Evolutionary conservation across 108 stramenopile species (phyloP).

Genomic region (Schizochytrium sp.): DNA sequence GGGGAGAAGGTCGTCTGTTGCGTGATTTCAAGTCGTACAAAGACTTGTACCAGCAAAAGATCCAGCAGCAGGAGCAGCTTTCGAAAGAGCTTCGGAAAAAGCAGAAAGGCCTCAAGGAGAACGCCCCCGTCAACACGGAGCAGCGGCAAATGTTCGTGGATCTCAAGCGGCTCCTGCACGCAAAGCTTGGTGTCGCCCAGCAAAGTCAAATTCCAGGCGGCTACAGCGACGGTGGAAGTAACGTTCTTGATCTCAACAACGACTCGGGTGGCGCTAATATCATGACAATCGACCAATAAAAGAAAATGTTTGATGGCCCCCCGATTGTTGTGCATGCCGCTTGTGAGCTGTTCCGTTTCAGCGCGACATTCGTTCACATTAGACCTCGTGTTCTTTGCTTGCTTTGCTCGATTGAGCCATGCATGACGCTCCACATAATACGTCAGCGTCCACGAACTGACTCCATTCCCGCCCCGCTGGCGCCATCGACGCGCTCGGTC

Average conservation of each 20-base stretch:
- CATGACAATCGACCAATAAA: background rate
- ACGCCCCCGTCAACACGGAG: slow-evolving; percentile 26
- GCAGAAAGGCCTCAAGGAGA: slow-evolving; percentile 40
- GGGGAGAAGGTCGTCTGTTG: slow-evolving; percentile 43
- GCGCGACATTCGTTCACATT: too few relatives aligned
- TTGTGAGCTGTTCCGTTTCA: too few relatives aligned
- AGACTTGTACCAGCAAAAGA: slow-evolving; percentile 45
- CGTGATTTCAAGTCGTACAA: slow-evolving; percentile 40
- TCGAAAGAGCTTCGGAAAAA: slow-evolving; percentile 43
- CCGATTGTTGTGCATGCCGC: too few relatives aligned
- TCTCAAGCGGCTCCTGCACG: slow-evolving; percentile 18
- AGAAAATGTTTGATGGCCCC: background rate
- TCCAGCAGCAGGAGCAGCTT: slow-evolving; percentile 44
- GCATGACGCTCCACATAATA: too few relatives aligned
- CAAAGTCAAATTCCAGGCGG: background rate
- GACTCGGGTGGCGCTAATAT: slow-evolving; percentile 10
- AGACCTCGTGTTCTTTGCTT: too few relatives aligned
- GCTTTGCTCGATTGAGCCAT: too few relatives aligned
- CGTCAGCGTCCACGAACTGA: too few relatives aligned
- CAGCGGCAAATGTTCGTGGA: slow-evolving; percentile 32
- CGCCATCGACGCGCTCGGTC: too few relatives aligned
- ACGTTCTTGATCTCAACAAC: background rate
- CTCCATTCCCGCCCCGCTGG: too few relatives aligned
- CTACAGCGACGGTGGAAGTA: background rate
- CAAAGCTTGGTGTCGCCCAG: background rate